A percentile compares a stretch with the other conserved stretches of the same genome.
Conservation (phyloP, 2,329 filamentous ascomycete species). For the Neofusicoccum sp. region DNA sequence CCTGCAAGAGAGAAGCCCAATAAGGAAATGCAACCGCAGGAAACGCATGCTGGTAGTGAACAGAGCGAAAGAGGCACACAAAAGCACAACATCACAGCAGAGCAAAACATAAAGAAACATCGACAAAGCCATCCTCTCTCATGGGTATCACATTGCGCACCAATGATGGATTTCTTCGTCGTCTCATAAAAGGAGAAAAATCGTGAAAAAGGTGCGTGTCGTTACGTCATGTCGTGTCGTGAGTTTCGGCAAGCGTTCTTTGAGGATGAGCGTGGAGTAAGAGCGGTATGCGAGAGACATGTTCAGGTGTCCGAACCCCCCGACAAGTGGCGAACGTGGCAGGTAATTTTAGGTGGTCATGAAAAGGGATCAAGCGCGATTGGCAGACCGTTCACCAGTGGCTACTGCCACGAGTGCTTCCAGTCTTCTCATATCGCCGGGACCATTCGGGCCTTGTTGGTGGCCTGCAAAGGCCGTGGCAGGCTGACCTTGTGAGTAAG, state of each 20-base stretch:
- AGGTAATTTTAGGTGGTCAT: slow-evolving; percentile 23
- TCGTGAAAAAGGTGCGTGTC: slow-evolving; percentile 19
- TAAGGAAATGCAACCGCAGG: slow-evolving; percentile 2
- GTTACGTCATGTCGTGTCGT: slow-evolving; percentile 20
- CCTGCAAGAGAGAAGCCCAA: neutral
- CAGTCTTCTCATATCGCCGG: slow-evolving; percentile 55
- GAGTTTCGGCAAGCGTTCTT: slow-evolving; percentile 11
- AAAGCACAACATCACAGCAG: neutral
- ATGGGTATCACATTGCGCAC: slow-evolving; percentile 31
- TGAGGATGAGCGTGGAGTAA: neutral
- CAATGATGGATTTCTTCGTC: slow-evolving; percentile 27
- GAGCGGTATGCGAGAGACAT: neutral
- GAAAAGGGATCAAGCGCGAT: slow-evolving; percentile 18
- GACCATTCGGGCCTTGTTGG: slow-evolving; percentile 22
- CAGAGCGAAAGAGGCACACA: neutral
- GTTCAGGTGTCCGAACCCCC: slow-evolving; percentile 20
- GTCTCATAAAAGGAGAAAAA: slow-evolving; percentile 21
- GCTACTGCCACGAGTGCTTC: slow-evolving; percentile 66
- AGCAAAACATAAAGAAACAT: slow-evolving; percentile 15
- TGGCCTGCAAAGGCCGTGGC: slow-evolving; percentile 24
- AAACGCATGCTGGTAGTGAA: slow-evolving; percentile 1
- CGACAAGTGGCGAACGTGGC: slow-evolving; percentile 23
- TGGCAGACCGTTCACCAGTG: slow-evolving; percentile 50
- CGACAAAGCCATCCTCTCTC: slow-evolving; percentile 27
- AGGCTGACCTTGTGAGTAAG: slow-evolving; percentile 28